Evolutionary conservation across 345 rosid genomes (phyloP).

Genomic region (Brassica incana): DNA sequence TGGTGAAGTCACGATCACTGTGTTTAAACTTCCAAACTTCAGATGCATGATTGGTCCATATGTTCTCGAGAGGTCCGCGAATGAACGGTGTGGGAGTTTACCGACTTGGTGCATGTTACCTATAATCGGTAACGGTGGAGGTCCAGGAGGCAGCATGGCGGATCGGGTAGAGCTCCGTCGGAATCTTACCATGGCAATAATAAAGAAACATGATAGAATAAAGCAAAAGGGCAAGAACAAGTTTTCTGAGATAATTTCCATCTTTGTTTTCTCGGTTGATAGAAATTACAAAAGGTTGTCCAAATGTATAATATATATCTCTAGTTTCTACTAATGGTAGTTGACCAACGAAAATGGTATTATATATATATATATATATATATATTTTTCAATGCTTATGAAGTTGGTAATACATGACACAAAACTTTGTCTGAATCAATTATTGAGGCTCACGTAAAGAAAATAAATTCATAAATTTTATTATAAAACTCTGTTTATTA

Average conservation of each 20-base stretch:
- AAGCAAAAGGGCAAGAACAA: constrained; percentile 6
- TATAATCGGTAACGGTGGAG: constrained; percentile 38
- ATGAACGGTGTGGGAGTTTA: constrained; percentile 37
- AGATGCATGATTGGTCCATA: constrained; percentile 50
- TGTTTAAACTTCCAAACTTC: constrained; percentile 27
- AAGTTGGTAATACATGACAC: neutral
- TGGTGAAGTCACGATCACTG: constrained; percentile 29
- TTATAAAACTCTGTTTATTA: too few species aligned
- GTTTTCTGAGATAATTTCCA: neutral
- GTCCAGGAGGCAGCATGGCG: constrained; percentile 29
- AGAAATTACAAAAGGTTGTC: neutral
- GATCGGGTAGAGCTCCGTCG: neutral
- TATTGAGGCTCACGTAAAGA: neutral
- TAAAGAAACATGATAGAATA: constrained; percentile 7
- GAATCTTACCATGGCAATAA: neutral
- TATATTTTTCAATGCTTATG: too few species aligned
- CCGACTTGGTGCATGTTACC: constrained; percentile 50
- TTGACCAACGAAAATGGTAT: neutral
- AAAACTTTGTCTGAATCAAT: too few species aligned
- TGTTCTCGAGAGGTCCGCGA: constrained; percentile 40
- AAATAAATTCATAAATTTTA: neutral
- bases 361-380: too few species aligned
- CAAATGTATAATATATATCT: too few species aligned
- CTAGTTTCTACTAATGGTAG: neutral
- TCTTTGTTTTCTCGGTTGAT: neutral